Base-by-base conservation (phyloP, 2,329 filamentous ascomycete species). In the Chaetomiaceae sp. region DNA sequence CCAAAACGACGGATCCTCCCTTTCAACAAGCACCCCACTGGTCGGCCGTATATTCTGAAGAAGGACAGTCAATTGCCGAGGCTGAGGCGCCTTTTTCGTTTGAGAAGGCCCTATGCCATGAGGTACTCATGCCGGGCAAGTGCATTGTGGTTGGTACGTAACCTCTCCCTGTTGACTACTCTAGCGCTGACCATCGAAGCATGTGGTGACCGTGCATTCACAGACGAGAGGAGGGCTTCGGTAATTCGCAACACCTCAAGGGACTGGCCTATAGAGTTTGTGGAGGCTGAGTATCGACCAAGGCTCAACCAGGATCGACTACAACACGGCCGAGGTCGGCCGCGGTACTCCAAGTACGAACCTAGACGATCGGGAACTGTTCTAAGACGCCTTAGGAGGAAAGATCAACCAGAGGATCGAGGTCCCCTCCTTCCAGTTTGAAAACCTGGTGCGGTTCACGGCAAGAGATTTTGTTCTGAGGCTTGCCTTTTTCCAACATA, bases 211-310 rank as follows among this genome's bases (percentile, higher is more conserved):
- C 23, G 33, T 49, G 17, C 33, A 12, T 49, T 49, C 23, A 49
- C 33, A 38, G 39, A 49, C 33, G 17, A 49, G 33, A 43, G 47
- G 39, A 44, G 47, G 40, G 47, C 47, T 38, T 49, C 23, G 39
- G 47, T 49, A 17, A 49, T 49, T 49, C 40, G 47, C 40, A 49
- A 49, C 33, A 49, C 47, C 33, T 49, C 40, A 43, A 49, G 14
- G 47, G 47, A 44, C n/a, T 49, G 33, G 47, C 47, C 39, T 44
- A 49, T 49, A 31, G 40, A 49, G 47, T 49, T 49, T 49, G 47
- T 49, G 9, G 47, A 49, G 39, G 39, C 47, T 31, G 39, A 49
- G 47, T 49, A 49, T 49, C 47, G 47, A 38, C 33, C 21, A 31
- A 49, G 33, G 39, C 23, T 38, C 33, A 21, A 38, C 39, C 39